phyloP scores from a whole-genome alignment of 257 asterid species.

The Gardenia jasminoides region DNA sequence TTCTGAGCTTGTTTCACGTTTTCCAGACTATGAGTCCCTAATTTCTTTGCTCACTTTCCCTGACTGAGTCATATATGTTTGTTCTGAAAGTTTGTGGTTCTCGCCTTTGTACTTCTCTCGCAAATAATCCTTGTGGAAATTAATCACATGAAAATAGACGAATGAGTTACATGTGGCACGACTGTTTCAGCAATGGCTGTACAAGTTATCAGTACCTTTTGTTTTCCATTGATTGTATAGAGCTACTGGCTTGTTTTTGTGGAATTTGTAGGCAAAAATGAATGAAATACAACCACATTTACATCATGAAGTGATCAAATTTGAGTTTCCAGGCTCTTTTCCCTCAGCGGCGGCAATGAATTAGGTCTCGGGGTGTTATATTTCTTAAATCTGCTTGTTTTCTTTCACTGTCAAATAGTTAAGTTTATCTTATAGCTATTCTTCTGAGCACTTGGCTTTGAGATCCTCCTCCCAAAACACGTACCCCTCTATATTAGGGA shows the following conservation, averaged over 20 bases:
- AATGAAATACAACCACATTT: neutral
- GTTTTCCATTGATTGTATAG: neutral
- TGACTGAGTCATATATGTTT: slow-evolving; percentile 25
- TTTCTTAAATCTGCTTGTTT: neutral
- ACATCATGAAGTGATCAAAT: neutral
- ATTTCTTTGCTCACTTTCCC: slow-evolving; percentile 55
- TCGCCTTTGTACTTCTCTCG: neutral
- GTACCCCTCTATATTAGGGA: neutral
- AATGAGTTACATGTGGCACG: neutral
- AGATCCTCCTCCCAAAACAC: neutral
- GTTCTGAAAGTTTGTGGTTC: neutral
- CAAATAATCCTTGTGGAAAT: neutral
- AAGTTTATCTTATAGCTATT: neutral
- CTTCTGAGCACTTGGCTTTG: neutral
- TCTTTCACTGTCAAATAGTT: neutral
- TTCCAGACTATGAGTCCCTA: slow-evolving; percentile 59
- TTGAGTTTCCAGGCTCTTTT: neutral
- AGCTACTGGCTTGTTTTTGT: neutral
- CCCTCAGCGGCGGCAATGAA: neutral
- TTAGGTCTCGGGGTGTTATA: neutral
- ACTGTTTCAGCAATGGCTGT: neutral
- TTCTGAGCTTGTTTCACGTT: slow-evolving; percentile 51
- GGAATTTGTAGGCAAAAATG: neutral
- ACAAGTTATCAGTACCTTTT: neutral
- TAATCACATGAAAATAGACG: neutral